Evolutionary conservation across 2,329 filamentous ascomycete genomes (phyloP).

Genomic region (Endocalyx cinctus): DNA sequence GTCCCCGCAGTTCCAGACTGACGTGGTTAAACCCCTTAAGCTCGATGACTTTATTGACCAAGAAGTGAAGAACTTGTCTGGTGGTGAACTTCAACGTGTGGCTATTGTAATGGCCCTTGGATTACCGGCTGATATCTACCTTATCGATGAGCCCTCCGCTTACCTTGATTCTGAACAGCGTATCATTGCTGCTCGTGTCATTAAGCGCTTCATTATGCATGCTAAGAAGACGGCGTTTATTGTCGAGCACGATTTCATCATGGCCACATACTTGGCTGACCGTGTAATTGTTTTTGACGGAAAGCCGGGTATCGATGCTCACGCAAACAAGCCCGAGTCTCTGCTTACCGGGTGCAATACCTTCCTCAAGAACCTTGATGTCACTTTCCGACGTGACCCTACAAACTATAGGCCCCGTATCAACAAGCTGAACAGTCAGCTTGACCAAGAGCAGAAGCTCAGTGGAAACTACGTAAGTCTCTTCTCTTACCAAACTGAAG

Average conservation of each 20-base stretch:
- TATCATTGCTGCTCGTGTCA: conserved; percentile 94
- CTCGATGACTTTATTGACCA: conserved; percentile 99
- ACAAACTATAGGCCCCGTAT: conserved; percentile 95
- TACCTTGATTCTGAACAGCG: conserved; percentile 99
- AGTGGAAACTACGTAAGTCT: conserved; percentile 79
- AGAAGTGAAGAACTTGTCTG: conserved; percentile 97
- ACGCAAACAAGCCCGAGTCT: conserved; percentile 85
- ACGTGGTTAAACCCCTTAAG: conserved; percentile 99
- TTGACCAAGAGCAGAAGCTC: conserved; percentile 96
- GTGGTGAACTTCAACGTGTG: conserved; percentile 98
- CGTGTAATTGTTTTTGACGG: conserved; percentile 99
- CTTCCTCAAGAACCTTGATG: conserved; percentile 94
- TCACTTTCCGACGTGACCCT: conserved; percentile 97
- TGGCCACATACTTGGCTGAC: conserved; percentile 72
- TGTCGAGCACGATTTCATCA: conserved; percentile 99
- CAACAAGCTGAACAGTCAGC: conserved; percentile 93
- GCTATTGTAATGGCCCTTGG: conserved; percentile 96
- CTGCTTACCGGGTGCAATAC: conserved; percentile 93
- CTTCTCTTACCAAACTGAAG: conserved; percentile 4
- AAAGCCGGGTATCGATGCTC: conserved; percentile 80
- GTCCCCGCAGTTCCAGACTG: conserved; percentile 97
- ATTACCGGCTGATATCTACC: conserved; percentile 93
- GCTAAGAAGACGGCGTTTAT: conserved; percentile 99
- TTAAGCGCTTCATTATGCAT: conserved; percentile 99
- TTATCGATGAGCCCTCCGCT: conserved; percentile 95